Evolutionary conservation across 345 rosid species (phyloP).

Genomic region (Lepidium sativum): DNA sequence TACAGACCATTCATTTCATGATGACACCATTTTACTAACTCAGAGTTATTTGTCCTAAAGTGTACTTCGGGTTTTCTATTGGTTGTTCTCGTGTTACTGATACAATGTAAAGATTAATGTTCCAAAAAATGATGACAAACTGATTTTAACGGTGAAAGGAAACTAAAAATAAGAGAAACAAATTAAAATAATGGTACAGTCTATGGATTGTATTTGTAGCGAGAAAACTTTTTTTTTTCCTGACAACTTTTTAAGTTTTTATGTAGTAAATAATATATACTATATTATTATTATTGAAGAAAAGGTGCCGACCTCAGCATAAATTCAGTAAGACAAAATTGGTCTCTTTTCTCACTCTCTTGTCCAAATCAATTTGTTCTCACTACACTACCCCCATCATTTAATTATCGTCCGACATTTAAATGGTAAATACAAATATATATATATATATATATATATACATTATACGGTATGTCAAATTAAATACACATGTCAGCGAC

Average conservation of each 20-base stretch:
- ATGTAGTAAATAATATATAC: background rate
- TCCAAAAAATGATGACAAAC: too few relatives aligned
- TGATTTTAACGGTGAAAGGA: too few relatives aligned
- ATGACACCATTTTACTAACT: too few relatives aligned
- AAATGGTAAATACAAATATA: background rate
- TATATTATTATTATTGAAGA: background rate
- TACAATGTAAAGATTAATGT: too few relatives aligned
- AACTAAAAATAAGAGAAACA: too few relatives aligned
- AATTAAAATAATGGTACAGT: background rate
- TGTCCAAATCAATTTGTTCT: slow-evolving; percentile 14
- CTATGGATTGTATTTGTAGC: background rate
- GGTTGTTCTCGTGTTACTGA: too few relatives aligned
- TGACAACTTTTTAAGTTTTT: background rate
- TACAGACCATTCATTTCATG: too few relatives aligned
- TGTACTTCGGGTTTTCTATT: too few relatives aligned
- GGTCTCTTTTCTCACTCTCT: slow-evolving; percentile 5
- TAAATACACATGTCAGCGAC: slow-evolving; percentile 19
- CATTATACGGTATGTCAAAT: slow-evolving; percentile 8
- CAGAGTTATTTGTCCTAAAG: too few relatives aligned
- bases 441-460: background rate
- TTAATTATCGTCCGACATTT: slow-evolving; percentile 2
- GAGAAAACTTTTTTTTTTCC: background rate
- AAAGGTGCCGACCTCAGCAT: slow-evolving; percentile 5
- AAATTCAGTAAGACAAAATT: slow-evolving; percentile 12
- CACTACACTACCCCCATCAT: background rate